A percentile compares a stretch with the other conserved stretches of the same genome.
Conservation (phyloP, 495 filamentous ascomycete genomes). For the Chaetomium fimeti region DNA sequence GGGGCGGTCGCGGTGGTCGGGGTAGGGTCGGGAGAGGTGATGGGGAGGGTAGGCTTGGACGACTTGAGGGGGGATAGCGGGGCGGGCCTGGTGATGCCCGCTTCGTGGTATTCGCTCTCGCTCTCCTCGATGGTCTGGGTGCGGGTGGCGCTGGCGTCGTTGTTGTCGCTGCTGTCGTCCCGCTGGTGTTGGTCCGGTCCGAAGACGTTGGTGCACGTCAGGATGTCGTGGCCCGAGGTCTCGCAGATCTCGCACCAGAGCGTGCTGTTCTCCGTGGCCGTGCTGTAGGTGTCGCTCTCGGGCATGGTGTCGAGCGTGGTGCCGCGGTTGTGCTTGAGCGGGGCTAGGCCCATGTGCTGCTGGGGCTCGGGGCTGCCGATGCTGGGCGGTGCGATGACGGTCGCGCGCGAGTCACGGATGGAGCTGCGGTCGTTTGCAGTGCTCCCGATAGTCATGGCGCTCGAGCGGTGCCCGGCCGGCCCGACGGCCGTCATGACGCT, state of each 20-base stretch:
- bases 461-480: constrained; percentile 6
- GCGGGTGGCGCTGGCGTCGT: not conserved
- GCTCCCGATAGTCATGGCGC: constrained; percentile 16
- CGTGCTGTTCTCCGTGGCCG: constrained; percentile 65
- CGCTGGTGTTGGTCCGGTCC: constrained; percentile 46
- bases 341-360: constrained; percentile 5
- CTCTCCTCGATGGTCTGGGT: constrained; percentile 29
- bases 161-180: constrained; percentile 39
- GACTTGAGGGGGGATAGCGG: constrained; percentile 52
- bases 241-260: constrained; percentile 98
- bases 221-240: constrained; percentile 86
- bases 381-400: constrained; percentile 40
- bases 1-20: not conserved
- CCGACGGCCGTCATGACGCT: constrained; percentile 53
- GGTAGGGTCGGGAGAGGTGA: not conserved
- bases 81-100: constrained; percentile 47
- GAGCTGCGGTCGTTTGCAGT: constrained; percentile 52
- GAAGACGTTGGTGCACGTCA: constrained; percentile 90
- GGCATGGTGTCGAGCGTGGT: constrained; percentile 58
- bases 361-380: constrained; percentile 33
- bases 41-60: constrained; percentile 25
- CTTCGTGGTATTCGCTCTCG: constrained; percentile 16
- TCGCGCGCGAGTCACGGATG: constrained; percentile 58
- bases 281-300: constrained; percentile 71
- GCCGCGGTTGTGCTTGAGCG: constrained; percentile 46